phyloP scores from a whole-genome alignment of 169 alveolate species.

The Toxoplasma gondii region DNA sequence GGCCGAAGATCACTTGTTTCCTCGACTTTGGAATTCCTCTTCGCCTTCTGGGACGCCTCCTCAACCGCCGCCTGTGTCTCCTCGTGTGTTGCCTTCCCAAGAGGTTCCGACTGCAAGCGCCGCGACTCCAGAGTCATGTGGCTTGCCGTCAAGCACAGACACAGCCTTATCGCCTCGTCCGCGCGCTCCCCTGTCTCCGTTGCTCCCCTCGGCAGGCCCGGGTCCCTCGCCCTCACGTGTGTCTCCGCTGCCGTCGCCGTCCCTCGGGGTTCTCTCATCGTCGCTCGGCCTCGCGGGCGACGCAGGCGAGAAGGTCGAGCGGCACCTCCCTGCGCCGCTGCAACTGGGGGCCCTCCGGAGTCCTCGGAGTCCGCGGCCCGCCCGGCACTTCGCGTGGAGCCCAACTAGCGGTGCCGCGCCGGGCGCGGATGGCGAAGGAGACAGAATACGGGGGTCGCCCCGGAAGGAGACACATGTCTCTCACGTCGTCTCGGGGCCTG shows the following conservation, averaged over 20 bases:
- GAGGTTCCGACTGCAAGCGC: too few relatives aligned
- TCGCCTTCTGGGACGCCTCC: too few relatives aligned
- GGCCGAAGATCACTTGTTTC: too few relatives aligned
- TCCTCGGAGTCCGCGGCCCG: constrained; percentile 20
- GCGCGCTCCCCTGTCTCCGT: neutral
- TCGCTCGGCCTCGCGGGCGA: neutral
- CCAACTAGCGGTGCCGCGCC: neutral
- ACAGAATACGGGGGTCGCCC: neutral
- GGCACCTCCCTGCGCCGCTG: neutral
- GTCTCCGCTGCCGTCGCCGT: neutral
- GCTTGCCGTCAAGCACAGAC: neutral
- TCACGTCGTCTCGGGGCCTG: neutral
- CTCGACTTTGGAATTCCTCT: too few relatives aligned
- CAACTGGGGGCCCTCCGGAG: constrained; percentile 17
- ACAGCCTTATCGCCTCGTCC: neutral
- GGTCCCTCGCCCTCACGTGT: neutral
- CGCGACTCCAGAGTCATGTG: neutral
- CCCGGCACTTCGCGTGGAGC: constrained; percentile 3
- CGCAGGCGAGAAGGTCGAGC: neutral
- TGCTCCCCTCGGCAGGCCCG: neutral
- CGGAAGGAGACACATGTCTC: neutral
- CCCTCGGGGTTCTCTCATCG: neutral
- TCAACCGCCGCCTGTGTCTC: too few relatives aligned
- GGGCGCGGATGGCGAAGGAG: neutral
- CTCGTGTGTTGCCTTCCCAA: too few relatives aligned